phyloP scores from a whole-genome alignment of 2,329 filamentous ascomycete species.

The Intubia oerlemansii region DNA sequence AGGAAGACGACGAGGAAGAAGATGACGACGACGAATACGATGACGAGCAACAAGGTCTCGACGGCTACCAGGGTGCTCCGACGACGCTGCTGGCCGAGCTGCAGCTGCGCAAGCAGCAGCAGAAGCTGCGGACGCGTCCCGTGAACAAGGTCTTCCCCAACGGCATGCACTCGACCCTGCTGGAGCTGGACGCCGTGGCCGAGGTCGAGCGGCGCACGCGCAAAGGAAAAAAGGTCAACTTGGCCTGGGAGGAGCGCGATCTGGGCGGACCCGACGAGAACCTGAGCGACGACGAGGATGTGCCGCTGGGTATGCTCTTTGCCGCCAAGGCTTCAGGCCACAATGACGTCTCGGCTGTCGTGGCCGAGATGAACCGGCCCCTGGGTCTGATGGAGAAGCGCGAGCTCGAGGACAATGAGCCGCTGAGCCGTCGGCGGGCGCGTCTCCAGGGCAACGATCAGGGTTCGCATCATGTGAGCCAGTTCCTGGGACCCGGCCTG shows the following conservation, averaged over 20 bases:
- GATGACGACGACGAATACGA: conserved; percentile 23
- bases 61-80: conserved; percentile 45
- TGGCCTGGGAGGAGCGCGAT: conserved; percentile 70
- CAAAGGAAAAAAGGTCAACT: conserved; percentile 52
- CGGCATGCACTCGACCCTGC: conserved; percentile 75
- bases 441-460: conserved; percentile 44
- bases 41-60: conserved; percentile 23
- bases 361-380: conserved; percentile 38
- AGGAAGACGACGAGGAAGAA: conserved; percentile 12
- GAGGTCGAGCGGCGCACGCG: conserved; percentile 63
- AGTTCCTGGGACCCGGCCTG: conserved; percentile 9
- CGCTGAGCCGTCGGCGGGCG: conserved; percentile 55
- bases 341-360: conserved; percentile 21
- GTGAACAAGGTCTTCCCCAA: conserved; percentile 39
- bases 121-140: conserved; percentile 58
- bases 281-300: conserved; percentile 70
- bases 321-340: conserved; percentile 35
- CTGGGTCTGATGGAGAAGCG: conserved; percentile 60
- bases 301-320: conserved; percentile 67
- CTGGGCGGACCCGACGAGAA: conserved; percentile 23
- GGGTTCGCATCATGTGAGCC: conserved; percentile 12
- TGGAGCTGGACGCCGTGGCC: conserved; percentile 78
- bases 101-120: conserved; percentile 73
- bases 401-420: conserved; percentile 82
- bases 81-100: conserved; percentile 86